Evolutionary conservation across 2,329 filamentous ascomycete genomes (phyloP), one percentile per base, ranked within the genome.

Genomic region (Penicillium sp.): DNA sequence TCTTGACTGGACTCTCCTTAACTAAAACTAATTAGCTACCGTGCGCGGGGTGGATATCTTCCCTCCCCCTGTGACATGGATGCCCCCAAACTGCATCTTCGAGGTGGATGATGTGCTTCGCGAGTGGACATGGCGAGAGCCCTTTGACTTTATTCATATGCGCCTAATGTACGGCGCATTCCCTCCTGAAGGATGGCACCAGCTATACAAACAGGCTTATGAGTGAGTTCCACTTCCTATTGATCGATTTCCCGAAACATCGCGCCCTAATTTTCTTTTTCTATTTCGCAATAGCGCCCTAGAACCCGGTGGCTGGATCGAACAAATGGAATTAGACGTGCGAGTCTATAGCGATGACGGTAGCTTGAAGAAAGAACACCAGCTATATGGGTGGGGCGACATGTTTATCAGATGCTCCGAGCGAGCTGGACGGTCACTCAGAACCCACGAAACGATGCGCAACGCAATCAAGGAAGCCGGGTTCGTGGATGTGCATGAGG

Each of bases 401-500:
- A 39, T 60, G n/a, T 68, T 69, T 41, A 59, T 69, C 16, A 44
- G 52, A 40, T 67, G 63, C 43, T 57, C 63, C 3, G 56, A 65
- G 25, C 54, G 64, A 50, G 60, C 66, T 4, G 67, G 67, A 4
- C 60, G 65, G 3, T 61, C 68, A 2, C 57, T 69, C 8, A 29
- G 50, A 36, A 69, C 62, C 4, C 65, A 69, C 4, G 50, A 61
- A 40, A 67, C 63, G 2, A 69, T 69, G 66, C 64, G 61, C 36
- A 27, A 52, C 29, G 53, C 61, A 38, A 69, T 70, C 10, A 63
- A 68, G 38, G 58, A 55, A 29, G 64, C 63, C 2, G 73, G 73
- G 2, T 75, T 75, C 47, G 64, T 66, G 19, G 69, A 72, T 38
- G 57, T 73, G 8, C 61, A 65, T 6, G 66, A 72, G 33, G 48